phyloP scores from a whole-genome alignment of 352 stramenopile species.

The Vaucheria bursata region DNA sequence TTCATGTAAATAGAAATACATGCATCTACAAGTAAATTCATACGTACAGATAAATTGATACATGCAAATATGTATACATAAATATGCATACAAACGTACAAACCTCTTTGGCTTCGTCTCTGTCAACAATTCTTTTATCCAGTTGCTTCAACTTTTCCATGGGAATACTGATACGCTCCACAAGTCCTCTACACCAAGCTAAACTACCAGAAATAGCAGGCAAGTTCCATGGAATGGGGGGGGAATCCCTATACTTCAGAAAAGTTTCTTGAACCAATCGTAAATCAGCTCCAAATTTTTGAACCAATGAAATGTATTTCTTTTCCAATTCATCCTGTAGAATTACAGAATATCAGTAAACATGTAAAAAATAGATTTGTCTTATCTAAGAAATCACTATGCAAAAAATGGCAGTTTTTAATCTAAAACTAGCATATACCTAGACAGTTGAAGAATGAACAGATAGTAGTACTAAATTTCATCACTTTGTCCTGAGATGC shows the following conservation, averaged over 20 bases:
- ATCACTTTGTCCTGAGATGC: no score
- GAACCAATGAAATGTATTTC: conserved; percentile 89
- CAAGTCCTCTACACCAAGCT: conserved; percentile 86
- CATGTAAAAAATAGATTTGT: no score
- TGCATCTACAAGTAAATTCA: no score
- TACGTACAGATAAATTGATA: no score
- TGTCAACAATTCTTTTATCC: conserved; percentile 90
- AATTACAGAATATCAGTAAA: no score
- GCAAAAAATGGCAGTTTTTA: background rate
- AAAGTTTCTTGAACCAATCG: conserved; percentile 95
- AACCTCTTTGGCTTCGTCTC: conserved; percentile 95
- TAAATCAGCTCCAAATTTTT: conserved; percentile 88
- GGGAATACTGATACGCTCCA: conserved; percentile 88
- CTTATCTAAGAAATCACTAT: background rate
- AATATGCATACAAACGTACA: conserved; percentile 60
- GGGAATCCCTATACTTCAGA: conserved; percentile 75
- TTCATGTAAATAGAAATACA: no score
- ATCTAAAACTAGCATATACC: background rate
- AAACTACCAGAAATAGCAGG: conserved; percentile 85
- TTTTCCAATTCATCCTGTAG: conserved; percentile 60
- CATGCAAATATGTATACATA: no score
- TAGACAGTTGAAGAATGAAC: no score
- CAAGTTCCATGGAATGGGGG: conserved; percentile 86
- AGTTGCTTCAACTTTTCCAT: conserved; percentile 92
- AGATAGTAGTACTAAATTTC: no score